Base-by-base conservation (phyloP, 768 basidiomycete genomes). In the Hericium rajendrae region DNA sequence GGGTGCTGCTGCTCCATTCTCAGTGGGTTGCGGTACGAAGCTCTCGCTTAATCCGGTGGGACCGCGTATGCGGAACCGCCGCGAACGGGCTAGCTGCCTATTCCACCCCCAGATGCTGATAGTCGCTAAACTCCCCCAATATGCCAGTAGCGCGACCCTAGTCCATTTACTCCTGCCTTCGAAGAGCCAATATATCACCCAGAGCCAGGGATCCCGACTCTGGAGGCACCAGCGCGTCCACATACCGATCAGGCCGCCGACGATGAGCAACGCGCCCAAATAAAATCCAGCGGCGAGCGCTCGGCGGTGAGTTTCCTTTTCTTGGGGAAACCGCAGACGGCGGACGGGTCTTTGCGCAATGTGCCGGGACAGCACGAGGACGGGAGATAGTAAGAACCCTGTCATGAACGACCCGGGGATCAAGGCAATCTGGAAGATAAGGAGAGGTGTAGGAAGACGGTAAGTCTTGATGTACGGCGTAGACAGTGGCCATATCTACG, bases 21-120 rank as follows among this genome's bases (percentile, higher is more conserved):
- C n/a, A 22, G n/a, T 18, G 9, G 28, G 43, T 18, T 41, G 43
- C 11, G 40, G 22, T 10, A 20, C 43, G 16, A 49, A 38, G 4
- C 15, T 20, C 32, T 56, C 56, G 26, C 50, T 43, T 20, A 28
- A 6, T 20, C 28, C 38, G 16, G 49, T 62, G 1, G 55, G 54
- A n/a, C 57, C 22, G 62, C 82, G 71, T 15, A 78, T 74, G 52
- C 87, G 74, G 65, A 85, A 85, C 61, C 82, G 76, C 57, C 92
- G 75, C 1, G 86, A 83, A 58, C 93, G 77, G 5, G 85, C 86
- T 51, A 98, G 72, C 69, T 97, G 94, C 52, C 94, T 78, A 69
- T 84, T 93, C 97, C 97, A 98, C 0, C 91, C 94, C 8, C 88
- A 94, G 22, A 98, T 90, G 57, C 92, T 94, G 57, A 95, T 76